Conservation (phyloP, 2,329 filamentous ascomycete species). For the Macrophomina phaseolina region DNA sequence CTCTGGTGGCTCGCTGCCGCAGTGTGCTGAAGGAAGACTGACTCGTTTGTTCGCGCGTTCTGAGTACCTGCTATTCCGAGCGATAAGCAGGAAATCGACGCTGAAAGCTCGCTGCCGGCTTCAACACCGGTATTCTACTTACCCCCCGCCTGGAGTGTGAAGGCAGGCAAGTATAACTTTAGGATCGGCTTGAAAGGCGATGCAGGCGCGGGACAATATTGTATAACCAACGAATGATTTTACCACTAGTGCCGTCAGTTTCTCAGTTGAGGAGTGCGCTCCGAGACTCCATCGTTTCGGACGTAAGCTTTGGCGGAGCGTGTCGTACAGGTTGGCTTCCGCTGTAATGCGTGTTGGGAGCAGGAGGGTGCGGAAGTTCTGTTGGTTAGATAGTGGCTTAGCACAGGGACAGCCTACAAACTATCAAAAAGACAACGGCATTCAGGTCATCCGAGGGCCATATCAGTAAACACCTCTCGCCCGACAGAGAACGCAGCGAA, state of each 20-base stretch:
- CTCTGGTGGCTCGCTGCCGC: no score
- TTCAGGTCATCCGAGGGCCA: not conserved
- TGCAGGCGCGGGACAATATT: not conserved
- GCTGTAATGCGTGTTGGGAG: no score
- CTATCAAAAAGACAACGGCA: no score
- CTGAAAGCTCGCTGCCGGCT: not conserved
- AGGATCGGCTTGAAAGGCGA: not conserved
- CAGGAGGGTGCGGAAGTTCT: no score
- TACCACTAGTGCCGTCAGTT: not conserved
- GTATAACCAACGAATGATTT: not conserved
- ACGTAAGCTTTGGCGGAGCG: conserved; percentile 8
- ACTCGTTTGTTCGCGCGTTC: no score
- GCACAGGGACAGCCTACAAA: no score
- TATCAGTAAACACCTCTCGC: conserved; percentile 1
- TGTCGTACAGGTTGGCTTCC: no score
- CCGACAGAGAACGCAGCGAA: not conserved
- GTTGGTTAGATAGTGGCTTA: no score
- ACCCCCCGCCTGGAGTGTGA: not conserved
- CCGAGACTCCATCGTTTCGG: conserved; percentile 2
- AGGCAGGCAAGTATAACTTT: not conserved
- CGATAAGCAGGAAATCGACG: not conserved
- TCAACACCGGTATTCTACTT: not conserved
- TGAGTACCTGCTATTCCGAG: no score
- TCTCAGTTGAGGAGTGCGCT: not conserved
- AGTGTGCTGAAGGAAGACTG: no score